Percentiles rank a stretch among this genome's conserved stretches.
These are phyloP conservation scores for Talaromyces ruber DNA, from an alignment of 495 filamentous ascomycete species.

Conservation along the genomic window DNA sequence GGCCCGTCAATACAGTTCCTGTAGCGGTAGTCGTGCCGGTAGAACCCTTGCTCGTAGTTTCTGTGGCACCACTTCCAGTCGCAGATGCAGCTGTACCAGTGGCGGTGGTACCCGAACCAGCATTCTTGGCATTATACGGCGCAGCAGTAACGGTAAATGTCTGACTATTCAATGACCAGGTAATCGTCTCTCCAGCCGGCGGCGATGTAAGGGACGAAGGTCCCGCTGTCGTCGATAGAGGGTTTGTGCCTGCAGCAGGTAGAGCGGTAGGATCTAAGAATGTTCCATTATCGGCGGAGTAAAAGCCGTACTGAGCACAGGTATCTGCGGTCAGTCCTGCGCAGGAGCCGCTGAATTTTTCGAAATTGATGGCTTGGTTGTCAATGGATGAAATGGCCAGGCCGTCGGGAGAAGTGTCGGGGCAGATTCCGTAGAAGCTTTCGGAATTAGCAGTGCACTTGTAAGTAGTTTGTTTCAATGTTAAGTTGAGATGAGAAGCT, in stretches of 20 bases:
- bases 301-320: background rate
- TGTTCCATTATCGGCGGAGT: slow-evolving; percentile 8
- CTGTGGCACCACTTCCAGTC: background rate
- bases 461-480: too few relatives aligned
- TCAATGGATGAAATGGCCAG: background rate
- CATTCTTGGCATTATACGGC: slow-evolving; percentile 1
- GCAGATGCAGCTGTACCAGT: background rate
- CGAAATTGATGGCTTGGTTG: background rate
- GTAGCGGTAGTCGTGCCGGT: background rate
- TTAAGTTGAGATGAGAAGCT: background rate
- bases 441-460: background rate
- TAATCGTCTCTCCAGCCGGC: slow-evolving; percentile 8
- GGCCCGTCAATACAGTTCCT: background rate
- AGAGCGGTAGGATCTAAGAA: slow-evolving; percentile 4
- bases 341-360: background rate
- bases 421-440: slow-evolving; percentile 16
- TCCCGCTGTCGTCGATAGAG: slow-evolving; percentile 5
- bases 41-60: background rate
- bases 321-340: background rate
- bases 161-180: background rate
- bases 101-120: background rate
- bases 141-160: slow-evolving; percentile 3
- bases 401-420: slow-evolving; percentile 7
- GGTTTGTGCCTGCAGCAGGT: slow-evolving; percentile 5
- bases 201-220: slow-evolving; percentile 7